These are phyloP conservation scores for Microbotryum scabiosae DNA, from an alignment of 1,284 basidiomycete genomes.

Conservation along the genomic window DNA sequence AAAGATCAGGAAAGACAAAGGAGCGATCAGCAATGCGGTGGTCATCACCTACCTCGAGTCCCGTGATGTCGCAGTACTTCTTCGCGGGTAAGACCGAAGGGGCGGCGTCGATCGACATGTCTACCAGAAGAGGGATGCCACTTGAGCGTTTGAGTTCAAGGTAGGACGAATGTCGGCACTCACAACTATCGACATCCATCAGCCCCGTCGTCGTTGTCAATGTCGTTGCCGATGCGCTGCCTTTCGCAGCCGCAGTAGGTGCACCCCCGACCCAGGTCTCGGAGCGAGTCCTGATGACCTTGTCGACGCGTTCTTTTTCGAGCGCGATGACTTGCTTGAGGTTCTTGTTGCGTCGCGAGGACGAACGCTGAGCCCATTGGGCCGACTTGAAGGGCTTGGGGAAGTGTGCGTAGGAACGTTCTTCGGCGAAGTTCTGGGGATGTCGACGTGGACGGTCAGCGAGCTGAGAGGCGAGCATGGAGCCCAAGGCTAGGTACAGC, in stretches of 20 bases:
- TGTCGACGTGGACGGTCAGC: too few relatives aligned
- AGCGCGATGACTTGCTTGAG: conserved; percentile 34
- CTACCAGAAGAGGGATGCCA: conserved; percentile 1
- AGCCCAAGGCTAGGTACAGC: too few relatives aligned
- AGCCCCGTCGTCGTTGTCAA: too few relatives aligned
- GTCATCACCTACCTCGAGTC: conserved; percentile 36
- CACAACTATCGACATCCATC: too few relatives aligned
- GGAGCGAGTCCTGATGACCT: conserved; percentile 1
- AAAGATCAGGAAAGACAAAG: background rate
- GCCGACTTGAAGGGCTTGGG: conserved; percentile 33
- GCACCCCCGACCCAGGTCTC: too few relatives aligned
- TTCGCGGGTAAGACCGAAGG: conserved; percentile 39
- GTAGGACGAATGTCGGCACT: too few relatives aligned
- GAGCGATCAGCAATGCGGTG: background rate
- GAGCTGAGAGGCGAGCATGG: too few relatives aligned
- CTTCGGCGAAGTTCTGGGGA: conserved; percentile 21
- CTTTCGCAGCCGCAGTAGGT: too few relatives aligned
- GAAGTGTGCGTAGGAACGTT: conserved; percentile 22
- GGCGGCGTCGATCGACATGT: conserved; percentile 24
- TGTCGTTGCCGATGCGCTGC: too few relatives aligned
- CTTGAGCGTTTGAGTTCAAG: too few relatives aligned
- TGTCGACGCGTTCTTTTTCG: conserved; percentile 31
- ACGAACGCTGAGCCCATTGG: conserved; percentile 12
- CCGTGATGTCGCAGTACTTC: conserved; percentile 49
- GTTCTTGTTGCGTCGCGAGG: conserved; percentile 23